Conservation (phyloP, 2,329 filamentous ascomycete genomes). For the Immersiporthe knoxdaviesiana region DNA sequence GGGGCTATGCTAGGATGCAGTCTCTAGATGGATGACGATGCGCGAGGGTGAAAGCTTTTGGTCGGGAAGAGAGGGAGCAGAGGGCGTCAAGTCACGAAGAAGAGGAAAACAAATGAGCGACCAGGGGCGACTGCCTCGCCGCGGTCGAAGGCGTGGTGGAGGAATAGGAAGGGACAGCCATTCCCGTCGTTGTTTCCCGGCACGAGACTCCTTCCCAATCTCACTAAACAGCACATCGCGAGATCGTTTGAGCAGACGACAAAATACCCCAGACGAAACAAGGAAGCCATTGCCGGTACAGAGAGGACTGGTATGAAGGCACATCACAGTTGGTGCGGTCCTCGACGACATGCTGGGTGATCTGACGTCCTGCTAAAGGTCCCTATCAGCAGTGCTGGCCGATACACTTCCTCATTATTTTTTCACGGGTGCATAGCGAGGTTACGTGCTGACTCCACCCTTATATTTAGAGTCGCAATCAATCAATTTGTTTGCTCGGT, state of each 20-base stretch:
- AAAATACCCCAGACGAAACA: neutral
- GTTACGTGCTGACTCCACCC: neutral
- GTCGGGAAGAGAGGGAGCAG: neutral
- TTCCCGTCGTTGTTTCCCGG: neutral
- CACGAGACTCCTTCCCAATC: neutral
- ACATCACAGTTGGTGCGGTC: neutral
- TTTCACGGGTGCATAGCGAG: neutral
- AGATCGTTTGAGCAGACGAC: neutral
- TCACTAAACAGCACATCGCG: no score
- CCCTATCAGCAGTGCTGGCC: neutral
- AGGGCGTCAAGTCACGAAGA: neutral
- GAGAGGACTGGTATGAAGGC: neutral
- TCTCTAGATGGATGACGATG: neutral
- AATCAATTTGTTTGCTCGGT: neutral
- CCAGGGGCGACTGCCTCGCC: conserved; percentile 4
- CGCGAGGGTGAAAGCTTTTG: neutral
- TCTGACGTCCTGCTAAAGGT: no score
- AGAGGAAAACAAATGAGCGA: conserved; percentile 13
- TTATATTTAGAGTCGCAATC: neutral
- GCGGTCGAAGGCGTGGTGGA: neutral
- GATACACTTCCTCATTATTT: neutral
- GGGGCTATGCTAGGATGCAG: neutral
- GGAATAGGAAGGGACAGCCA: neutral
- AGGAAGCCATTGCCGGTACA: neutral
- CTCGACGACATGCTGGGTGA: neutral